These are phyloP conservation scores for Cladosporium velox DNA, from an alignment of 2,329 filamentous ascomycete species.

Conservation along the genomic window DNA sequence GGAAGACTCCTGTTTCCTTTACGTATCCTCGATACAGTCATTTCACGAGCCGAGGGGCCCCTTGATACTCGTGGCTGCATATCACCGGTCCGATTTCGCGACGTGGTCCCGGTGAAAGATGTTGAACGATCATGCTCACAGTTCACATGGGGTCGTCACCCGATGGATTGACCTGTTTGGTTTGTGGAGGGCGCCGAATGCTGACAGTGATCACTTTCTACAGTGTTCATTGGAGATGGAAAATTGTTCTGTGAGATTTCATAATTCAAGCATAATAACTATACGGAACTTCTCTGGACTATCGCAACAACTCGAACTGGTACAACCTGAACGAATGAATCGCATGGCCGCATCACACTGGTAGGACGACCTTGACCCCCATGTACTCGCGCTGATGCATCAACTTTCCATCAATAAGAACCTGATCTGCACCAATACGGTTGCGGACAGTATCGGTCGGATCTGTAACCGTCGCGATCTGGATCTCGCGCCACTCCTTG, in stretches of 20 bases:
- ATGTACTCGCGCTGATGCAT: constrained; percentile 52
- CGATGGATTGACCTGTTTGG: neutral
- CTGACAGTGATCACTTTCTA: neutral
- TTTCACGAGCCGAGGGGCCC: neutral
- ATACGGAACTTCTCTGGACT: neutral
- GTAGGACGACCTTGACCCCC: constrained; percentile 50
- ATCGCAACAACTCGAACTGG: neutral
- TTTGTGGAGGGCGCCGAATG: neutral
- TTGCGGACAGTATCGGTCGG: constrained; percentile 45
- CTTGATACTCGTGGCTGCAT: neutral
- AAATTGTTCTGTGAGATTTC: neutral
- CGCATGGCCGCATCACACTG: constrained; percentile 36
- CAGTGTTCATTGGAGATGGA: neutral
- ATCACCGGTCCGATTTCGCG: neutral
- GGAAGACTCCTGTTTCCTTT: neutral
- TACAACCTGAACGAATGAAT: neutral
- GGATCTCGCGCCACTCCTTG: constrained; percentile 52
- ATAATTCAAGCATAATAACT: neutral
- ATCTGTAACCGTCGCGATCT: constrained; percentile 43
- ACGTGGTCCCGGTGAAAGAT: neutral
- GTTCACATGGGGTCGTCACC: neutral
- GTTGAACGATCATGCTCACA: neutral
- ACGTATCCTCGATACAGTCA: neutral
- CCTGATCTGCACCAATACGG: constrained; percentile 46
- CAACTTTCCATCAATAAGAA: constrained; percentile 47